Percentiles rank a stretch among this genome's conserved stretches.
These are phyloP conservation scores for Dittrichia graveolens DNA, from an alignment of 129 eudicot genomes.

Conservation along the genomic window DNA sequence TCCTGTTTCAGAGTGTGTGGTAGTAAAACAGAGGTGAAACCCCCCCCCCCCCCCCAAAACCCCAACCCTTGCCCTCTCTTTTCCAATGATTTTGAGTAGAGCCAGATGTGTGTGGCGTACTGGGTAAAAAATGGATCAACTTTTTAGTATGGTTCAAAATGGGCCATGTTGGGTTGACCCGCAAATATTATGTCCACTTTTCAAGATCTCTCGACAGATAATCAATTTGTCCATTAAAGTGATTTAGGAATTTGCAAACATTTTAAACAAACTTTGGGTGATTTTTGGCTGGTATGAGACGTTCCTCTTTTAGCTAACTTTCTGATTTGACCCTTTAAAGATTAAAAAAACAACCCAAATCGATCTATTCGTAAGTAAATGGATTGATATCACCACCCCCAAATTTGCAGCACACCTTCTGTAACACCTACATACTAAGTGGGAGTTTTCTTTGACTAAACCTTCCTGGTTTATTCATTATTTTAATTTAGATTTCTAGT, in stretches of 20 bases:
- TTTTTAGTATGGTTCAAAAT: background rate
- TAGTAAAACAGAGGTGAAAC: conserved; percentile 65
- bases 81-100: background rate
- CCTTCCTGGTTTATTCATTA: background rate
- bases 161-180: background rate
- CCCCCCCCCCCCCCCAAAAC: background rate
- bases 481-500: background rate
- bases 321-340: background rate
- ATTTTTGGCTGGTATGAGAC: background rate
- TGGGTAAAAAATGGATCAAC: background rate
- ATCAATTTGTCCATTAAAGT: background rate
- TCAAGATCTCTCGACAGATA: background rate
- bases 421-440: too few species aligned
- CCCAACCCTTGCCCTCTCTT: too few species aligned
- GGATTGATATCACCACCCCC: background rate
- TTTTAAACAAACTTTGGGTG: background rate
- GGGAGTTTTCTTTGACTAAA: background rate
- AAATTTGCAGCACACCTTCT: background rate
- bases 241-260: background rate
- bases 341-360: background rate
- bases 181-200: conserved; percentile 1
- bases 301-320: background rate
- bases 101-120: background rate
- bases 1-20: conserved; percentile 59
- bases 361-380: background rate